A percentile compares a stretch with the other conserved stretches of the same genome.
Conservation (phyloP, 139 green algal species). For the Edaphochlamys debaryana region DNA sequence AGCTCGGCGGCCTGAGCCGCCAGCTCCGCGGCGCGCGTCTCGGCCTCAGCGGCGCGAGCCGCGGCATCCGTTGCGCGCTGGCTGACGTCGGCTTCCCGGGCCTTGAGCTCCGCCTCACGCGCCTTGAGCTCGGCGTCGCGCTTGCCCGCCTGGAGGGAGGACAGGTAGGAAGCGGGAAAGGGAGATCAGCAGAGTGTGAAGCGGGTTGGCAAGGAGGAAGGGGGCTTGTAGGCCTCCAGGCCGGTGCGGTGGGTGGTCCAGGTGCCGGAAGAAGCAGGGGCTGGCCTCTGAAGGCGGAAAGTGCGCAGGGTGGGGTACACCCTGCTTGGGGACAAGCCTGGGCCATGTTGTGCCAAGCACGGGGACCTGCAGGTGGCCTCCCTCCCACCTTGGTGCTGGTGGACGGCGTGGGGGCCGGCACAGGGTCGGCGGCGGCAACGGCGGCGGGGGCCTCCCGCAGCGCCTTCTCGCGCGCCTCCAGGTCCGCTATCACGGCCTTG, state of each 20-base stretch:
- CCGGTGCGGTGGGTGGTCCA: no score
- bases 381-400: not conserved
- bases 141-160: not conserved
- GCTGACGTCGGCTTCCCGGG: not conserved
- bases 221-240: no score
- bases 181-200: no score
- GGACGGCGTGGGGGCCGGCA: not conserved
- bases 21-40: slow-evolving; percentile 8
- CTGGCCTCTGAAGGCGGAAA: no score
- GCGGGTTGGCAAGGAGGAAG: not conserved
- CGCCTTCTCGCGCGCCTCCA: not conserved
- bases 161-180: no score
- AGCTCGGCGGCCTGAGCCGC: not conserved
- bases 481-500: not conserved
- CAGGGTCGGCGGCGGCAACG: no score
- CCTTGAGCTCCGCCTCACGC: not conserved
- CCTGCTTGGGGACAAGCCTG: not conserved
- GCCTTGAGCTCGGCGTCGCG: not conserved
- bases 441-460: no score
- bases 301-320: not conserved
- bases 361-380: not conserved
- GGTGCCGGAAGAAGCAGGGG: no score
- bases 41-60: not conserved
- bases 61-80: slow-evolving; percentile 8
- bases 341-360: not conserved